Base-by-base conservation (phyloP, 768 basidiomycete genomes). In the Boletus sp. region DNA sequence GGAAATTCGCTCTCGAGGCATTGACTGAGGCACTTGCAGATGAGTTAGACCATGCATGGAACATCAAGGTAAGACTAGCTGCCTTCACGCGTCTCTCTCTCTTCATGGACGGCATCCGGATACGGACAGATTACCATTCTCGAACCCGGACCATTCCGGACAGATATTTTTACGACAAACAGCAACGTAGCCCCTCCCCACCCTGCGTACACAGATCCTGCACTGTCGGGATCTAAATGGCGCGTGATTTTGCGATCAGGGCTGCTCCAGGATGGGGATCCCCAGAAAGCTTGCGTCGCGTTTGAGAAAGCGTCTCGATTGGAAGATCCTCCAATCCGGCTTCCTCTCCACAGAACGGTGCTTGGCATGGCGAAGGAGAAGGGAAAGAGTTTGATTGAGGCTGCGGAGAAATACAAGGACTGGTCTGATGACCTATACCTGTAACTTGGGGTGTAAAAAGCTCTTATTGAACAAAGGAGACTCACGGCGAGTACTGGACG, bases 391-490 rank as follows among this genome's bases (percentile, higher is more conserved):
- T 50, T 61, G 33, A 34, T 56, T 7, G 63, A 60, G 33, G 19
- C 21, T 9, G 59, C 29, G 1, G 57, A 65, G 47, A 67, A 53
- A 37, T 65, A 65, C 45, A 57, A 43, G 39, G 49, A 50, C 2
- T 70, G 68, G 68, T 59, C 62, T 8, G 67, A 61, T 43, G 59
- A 66, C 1, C 3, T 69, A 1, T 66, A 68, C 38, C 50, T 65
- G 46, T 53, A 52, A 38, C 7, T 30, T 23, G 4, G 2, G 23
- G 23, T 4, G 23, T 2, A 23, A 23, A 23, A 23, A 23, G 2
- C 23, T 23, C 23, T 23, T 35, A 35, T 5, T 1, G 15, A 15
- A 7, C 0, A 35, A 35, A 17, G 17, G 15, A 35, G 6, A 35
- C 4, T 35, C 15, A 17, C 34, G 15, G 34, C 15, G n/a, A 15